Evolutionary conservation across 306 rosid genomes (phyloP).

Genomic region (Quercus engelmannii): DNA sequence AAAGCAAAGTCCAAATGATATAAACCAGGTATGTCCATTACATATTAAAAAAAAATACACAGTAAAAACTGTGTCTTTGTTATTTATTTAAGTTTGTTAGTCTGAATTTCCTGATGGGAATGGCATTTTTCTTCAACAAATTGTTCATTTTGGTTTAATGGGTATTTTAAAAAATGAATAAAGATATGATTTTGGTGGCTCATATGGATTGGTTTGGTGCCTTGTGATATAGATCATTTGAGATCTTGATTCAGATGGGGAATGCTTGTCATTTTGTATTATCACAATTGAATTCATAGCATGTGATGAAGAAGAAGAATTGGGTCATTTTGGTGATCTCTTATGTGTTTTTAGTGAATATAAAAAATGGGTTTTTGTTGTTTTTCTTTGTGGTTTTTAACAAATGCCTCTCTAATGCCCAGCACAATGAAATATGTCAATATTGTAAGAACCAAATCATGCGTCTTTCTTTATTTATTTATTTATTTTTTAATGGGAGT

Average conservation of each 20-base stretch:
- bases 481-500: not conserved
- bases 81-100: not conserved
- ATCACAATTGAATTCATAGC: not conserved
- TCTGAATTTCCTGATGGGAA: not conserved
- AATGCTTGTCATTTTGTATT: not conserved
- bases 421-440: not conserved
- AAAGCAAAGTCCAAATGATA: slow-evolving; percentile 8
- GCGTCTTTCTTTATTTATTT: not conserved
- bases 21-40: slow-evolving; percentile 4
- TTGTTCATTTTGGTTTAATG: not conserved
- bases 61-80: not conserved
- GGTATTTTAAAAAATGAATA: not conserved
- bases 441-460: not conserved
- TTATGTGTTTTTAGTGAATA: not conserved
- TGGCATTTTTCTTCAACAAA: not conserved
- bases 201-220: not conserved
- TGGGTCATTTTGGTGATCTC: not conserved
- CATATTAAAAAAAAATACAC: not conserved
- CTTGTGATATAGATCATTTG: not conserved
- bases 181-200: slow-evolving; percentile 1
- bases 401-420: not conserved
- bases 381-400: not conserved
- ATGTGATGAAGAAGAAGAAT: not conserved
- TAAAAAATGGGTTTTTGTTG: not conserved
- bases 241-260: not conserved